These are phyloP conservation scores for Botrytis sinoallii DNA, from an alignment of 2,329 filamentous ascomycete genomes.

Conservation along the genomic window DNA sequence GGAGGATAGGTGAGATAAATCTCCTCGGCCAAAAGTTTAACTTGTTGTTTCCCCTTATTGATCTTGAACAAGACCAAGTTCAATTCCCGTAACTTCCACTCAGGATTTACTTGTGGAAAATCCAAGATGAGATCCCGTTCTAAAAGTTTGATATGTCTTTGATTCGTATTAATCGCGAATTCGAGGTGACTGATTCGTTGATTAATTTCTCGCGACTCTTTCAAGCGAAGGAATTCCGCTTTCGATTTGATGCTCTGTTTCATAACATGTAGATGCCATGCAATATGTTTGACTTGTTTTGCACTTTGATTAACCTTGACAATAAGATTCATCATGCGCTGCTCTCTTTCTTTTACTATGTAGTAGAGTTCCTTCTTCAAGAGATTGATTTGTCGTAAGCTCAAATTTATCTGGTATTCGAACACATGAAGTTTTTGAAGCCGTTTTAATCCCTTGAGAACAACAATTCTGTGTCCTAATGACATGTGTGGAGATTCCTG, in stretches of 20 bases:
- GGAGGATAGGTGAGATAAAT: constrained; percentile 3
- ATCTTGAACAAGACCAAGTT: not conserved
- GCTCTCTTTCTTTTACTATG: not conserved
- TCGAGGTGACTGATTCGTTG: not conserved
- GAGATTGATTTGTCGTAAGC: not conserved
- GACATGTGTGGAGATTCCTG: constrained; percentile 6
- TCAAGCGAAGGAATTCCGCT: not conserved
- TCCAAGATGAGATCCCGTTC: not conserved
- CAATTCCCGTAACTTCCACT: not conserved
- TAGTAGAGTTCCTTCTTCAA: not conserved
- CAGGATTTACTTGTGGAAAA: not conserved
- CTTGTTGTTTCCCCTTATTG: not conserved
- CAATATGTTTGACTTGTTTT: not conserved
- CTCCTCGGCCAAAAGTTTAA: constrained; percentile 1
- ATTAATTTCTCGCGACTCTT: not conserved
- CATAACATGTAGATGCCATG: not conserved
- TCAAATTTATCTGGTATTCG: not conserved
- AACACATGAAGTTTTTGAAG: constrained; percentile 10
- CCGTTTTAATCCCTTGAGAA: not conserved
- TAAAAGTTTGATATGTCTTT: not conserved
- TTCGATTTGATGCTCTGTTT: not conserved
- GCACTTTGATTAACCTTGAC: not conserved
- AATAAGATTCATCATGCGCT: not conserved
- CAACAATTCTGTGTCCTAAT: not conserved
- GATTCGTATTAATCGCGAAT: not conserved